Base-by-base conservation (phyloP, 192 early-diverging fungal genomes). In the Coemansia sp. region DNA sequence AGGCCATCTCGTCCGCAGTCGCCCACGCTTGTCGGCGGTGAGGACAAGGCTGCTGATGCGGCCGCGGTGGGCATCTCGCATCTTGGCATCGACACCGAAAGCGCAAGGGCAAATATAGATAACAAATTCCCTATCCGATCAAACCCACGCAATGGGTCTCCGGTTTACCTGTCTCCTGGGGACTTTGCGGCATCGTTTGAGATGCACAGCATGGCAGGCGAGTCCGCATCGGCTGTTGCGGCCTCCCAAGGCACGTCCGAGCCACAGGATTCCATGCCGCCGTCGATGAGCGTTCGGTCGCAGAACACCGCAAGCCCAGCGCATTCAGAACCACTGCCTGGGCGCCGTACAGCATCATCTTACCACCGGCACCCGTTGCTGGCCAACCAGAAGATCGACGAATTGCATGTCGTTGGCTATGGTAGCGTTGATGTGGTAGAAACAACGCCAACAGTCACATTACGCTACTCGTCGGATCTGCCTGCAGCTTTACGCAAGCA, bases 381-480 rank as follows among this genome's bases (percentile, higher is more conserved):
- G 35, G 76, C 69, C 1, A 78, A 72, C 65, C 76, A 64, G 48
- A 83, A 77, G 67, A 78, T 83, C 36, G 81, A 78, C 45, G 62
- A 74, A 60, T 55, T 83, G 49, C 81, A 83, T 58, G 66, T 83
- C 24, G 69, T 66, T 33, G 81, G 81, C 0, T 66, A 83, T 41
- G 81, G 81, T 38, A 72, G 67, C 59, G 76, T 83, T 39, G 76
- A 83, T 49, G 69, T 83, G 26, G 76, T 78, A 15, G 76, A 78
- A 57, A 72, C 72, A 10, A 83, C 75, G 12, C 81, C 81, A 26
- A 83, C 72, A 0, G 67, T 83, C 36, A 78, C 76, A 21, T 63
- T 83, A 67, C 65, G 81, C 21, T 83, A 83, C 62, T 83, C 81
- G 72, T 75, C 76, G 1, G 63, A 83, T 20, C n/a, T 78, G 53